These are phyloP conservation scores for Recurvomyces mirabilis DNA, from an alignment of 495 filamentous ascomycete species.

Conservation along the genomic window DNA sequence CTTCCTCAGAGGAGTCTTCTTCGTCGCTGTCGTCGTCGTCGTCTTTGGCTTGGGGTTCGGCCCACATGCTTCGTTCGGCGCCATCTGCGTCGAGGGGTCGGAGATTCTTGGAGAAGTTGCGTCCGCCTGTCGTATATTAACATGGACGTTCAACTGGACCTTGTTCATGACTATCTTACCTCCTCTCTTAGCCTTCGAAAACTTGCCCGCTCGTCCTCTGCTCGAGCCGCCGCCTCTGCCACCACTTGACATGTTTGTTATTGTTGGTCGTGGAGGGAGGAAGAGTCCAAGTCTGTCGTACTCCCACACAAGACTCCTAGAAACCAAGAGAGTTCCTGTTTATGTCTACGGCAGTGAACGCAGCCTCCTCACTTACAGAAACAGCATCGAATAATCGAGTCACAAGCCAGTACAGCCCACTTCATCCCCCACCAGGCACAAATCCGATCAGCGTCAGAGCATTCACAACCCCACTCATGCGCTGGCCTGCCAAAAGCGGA, in stretches of 20 bases:
- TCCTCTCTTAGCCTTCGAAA: constrained; percentile 83
- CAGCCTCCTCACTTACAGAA: too few species aligned
- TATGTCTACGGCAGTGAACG: too few species aligned
- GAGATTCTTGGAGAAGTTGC: constrained; percentile 85
- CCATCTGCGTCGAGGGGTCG: constrained; percentile 78
- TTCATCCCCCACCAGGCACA: too few species aligned
- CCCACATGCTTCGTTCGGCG: constrained; percentile 67
- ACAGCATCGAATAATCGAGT: not conserved
- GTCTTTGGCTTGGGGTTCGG: constrained; percentile 33
- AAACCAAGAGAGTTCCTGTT: too few species aligned
- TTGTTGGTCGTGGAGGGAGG: not conserved
- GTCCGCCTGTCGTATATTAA: constrained; percentile 54
- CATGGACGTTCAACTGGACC: not conserved
- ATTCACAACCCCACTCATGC: not conserved
- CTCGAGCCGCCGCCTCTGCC: too few species aligned
- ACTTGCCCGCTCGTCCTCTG: constrained; percentile 80
- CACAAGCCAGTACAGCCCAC: not conserved
- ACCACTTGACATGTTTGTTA: constrained; percentile 48
- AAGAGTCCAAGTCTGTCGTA: not conserved
- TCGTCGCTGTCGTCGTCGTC: constrained; percentile 17
- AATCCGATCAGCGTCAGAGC: too few species aligned
- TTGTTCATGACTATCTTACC: constrained; percentile 40
- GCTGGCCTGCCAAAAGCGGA: not conserved
- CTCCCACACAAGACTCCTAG: not conserved
- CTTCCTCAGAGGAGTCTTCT: constrained; percentile 25